These are phyloP conservation scores for Pyricularia grisea DNA, from an alignment of 2,329 filamentous ascomycete species.

Conservation along the genomic window DNA sequence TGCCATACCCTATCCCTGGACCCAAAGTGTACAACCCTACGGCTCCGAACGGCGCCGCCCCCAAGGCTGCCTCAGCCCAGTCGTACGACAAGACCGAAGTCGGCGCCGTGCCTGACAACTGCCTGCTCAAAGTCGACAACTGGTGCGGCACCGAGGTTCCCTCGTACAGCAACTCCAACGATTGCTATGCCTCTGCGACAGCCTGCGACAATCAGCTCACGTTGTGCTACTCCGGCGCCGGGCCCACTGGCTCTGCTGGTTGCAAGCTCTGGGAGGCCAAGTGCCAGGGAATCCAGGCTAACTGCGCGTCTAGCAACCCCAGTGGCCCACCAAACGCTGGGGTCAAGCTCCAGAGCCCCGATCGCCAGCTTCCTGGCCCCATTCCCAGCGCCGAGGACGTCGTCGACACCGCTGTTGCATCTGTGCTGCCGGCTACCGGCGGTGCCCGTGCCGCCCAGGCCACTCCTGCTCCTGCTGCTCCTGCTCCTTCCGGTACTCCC, in stretches of 20 bases:
- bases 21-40: slow-evolving; percentile 41
- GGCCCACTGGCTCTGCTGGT: slow-evolving; percentile 47
- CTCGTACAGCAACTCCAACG: slow-evolving; percentile 40
- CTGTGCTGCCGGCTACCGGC: not conserved
- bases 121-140: slow-evolving; percentile 59
- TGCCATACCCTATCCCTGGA: slow-evolving; percentile 50
- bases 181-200: slow-evolving; percentile 49
- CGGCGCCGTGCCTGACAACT: slow-evolving; percentile 44
- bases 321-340: slow-evolving; percentile 37
- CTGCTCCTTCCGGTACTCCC: not conserved
- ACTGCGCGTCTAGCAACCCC: slow-evolving; percentile 31
- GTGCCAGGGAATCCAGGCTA: slow-evolving; percentile 39
- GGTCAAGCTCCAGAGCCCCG: slow-evolving; percentile 24
- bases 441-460: not conserved
- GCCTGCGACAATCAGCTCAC: slow-evolving; percentile 50
- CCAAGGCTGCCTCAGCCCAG: slow-evolving; percentile 6
- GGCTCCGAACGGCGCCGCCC: slow-evolving; percentile 4
- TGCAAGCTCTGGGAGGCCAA: slow-evolving; percentile 56
- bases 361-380: slow-evolving; percentile 19
- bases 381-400: slow-evolving; percentile 18
- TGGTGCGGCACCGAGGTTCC: slow-evolving; percentile 59
- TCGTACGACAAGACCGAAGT: slow-evolving; percentile 16
- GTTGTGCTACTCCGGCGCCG: slow-evolving; percentile 48
- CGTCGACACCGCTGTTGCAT: not conserved
- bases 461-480: too few species aligned